A percentile compares a stretch with the other conserved stretches of the same genome.
Conservation (phyloP, 768 basidiomycete genomes). For the Leccinum broughii region DNA sequence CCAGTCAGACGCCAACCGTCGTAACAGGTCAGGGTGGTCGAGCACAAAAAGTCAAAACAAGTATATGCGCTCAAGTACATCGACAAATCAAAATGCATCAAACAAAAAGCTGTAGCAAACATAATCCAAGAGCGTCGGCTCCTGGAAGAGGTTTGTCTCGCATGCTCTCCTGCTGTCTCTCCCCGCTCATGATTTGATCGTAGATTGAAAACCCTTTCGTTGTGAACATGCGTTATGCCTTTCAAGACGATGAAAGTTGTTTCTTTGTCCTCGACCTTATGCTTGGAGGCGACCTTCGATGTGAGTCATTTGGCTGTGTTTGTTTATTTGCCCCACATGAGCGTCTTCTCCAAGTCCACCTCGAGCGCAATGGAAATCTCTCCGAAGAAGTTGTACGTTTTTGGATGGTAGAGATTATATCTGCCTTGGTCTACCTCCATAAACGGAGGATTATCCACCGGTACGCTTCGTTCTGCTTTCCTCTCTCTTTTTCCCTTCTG, state of each 20-base stretch:
- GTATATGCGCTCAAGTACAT: constrained; percentile 98
- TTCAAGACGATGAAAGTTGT: constrained; percentile 96
- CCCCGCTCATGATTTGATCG: constrained; percentile 3
- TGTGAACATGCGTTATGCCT: constrained; percentile 91
- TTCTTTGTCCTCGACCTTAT: constrained; percentile 98
- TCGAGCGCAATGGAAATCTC: constrained; percentile 69
- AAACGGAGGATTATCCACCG: constrained; percentile 91
- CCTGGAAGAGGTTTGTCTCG: constrained; percentile 75
- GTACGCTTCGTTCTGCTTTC: constrained; percentile 42
- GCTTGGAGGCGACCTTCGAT: constrained; percentile 92
- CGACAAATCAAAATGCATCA: constrained; percentile 90
- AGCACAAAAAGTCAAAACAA: constrained; percentile 91
- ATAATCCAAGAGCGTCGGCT: constrained; percentile 92
- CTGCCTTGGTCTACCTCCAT: constrained; percentile 88
- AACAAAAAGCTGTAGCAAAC: constrained; percentile 89
- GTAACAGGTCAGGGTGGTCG: constrained; percentile 87
- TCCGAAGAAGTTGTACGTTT: constrained; percentile 76
- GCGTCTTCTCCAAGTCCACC: constrained; percentile 59
- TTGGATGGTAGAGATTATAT: constrained; percentile 86
- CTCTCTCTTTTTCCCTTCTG: constrained; percentile 4
- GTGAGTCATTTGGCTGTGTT: constrained; percentile 46
- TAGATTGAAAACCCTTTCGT: constrained; percentile 89
- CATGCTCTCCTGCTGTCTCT: constrained; percentile 5
- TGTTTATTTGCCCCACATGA: constrained; percentile 1
- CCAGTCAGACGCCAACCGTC: neutral